Base-by-base conservation (phyloP, 768 basidiomycete genomes). In the Mycena haematopus region DNA sequence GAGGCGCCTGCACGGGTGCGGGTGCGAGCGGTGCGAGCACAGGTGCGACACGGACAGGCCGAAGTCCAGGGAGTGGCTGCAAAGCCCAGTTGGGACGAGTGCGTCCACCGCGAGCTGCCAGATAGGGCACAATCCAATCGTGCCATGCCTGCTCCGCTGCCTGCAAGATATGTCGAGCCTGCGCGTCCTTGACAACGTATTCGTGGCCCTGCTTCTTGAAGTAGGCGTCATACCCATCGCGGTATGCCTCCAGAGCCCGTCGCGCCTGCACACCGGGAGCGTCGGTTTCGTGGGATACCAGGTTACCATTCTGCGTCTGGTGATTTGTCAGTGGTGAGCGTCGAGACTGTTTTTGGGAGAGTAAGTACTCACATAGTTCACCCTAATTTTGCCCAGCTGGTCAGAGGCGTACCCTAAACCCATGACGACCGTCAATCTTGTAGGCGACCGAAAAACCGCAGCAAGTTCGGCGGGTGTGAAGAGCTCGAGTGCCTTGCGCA, bases 401-500 rank as follows among this genome's bases (percentile, higher is more conserved):
- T 11, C 13, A 24, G n/a, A n/a, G n/a, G n/a, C n/a, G n/a, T n/a
- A 47, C 9, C 5, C 14, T 21, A 45, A 45, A 21, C 44, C 44
- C 44, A 45, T 47, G 6, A 14, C 24, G 19, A 47, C 22, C 11
- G 10, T 19, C 45, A 24, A 14, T 24, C 19, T 24, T 47, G 13
- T 25, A 25, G 25, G 45, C 25, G 6, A 17, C 11, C 19, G 9
- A 25, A 47, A 47, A n/a, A 47, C 25, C 25, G 22, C 45, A 1
- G 29, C 56, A 38, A 56, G 56, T 9, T 56, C 25, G 21, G 27
- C 44, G 3, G 11, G 24, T 6, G 42, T 6, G 42, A 24, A 46
- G 8, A 56, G 36, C 36, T 58, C 57, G 45, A 58, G 25, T 10
- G 46, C 45, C 22, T 58, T 58, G 45, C 46, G 56, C 31, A 58